These are phyloP conservation scores for Chaetomidium leptoderma DNA, from an alignment of 495 filamentous ascomycete genomes.

Conservation along the genomic window DNA sequence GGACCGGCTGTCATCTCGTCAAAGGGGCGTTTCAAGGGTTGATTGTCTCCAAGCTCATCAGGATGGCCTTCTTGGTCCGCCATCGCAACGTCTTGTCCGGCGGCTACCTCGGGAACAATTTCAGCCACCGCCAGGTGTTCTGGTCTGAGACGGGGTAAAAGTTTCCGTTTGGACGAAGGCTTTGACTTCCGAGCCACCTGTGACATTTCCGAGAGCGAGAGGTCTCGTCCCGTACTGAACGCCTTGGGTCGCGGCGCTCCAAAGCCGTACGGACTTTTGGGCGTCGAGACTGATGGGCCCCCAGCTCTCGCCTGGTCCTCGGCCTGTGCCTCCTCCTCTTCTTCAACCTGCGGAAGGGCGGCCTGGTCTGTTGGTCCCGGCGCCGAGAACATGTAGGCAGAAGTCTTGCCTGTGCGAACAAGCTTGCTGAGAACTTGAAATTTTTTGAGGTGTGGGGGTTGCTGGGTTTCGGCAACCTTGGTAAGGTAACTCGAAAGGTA, in stretches of 20 bases:
- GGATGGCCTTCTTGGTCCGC: background rate
- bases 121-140: conserved; percentile 2
- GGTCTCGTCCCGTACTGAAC: conserved; percentile 15
- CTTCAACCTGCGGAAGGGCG: background rate
- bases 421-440: conserved; percentile 42
- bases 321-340: background rate
- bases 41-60: background rate
- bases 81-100: background rate
- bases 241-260: conserved; percentile 22
- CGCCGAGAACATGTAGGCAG: conserved; percentile 44
- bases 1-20: conserved; percentile 9
- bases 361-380: background rate
- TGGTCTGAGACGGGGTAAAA: conserved; percentile 17
- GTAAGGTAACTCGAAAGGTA: conserved; percentile 41
- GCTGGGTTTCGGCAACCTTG: conserved; percentile 39
- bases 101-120: background rate
- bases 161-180: conserved; percentile 26
- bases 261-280: conserved; percentile 26
- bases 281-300: background rate
- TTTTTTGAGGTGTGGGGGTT: conserved; percentile 42
- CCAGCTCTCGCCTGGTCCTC: background rate
- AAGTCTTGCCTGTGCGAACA: conserved; percentile 41
- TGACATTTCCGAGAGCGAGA: conserved; percentile 25
- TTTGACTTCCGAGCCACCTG: conserved; percentile 19
- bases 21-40: conserved; percentile 4